Evolutionary conservation across 176 grass and related monocot genomes (phyloP).

Genomic region (Oryza meridionalis): DNA sequence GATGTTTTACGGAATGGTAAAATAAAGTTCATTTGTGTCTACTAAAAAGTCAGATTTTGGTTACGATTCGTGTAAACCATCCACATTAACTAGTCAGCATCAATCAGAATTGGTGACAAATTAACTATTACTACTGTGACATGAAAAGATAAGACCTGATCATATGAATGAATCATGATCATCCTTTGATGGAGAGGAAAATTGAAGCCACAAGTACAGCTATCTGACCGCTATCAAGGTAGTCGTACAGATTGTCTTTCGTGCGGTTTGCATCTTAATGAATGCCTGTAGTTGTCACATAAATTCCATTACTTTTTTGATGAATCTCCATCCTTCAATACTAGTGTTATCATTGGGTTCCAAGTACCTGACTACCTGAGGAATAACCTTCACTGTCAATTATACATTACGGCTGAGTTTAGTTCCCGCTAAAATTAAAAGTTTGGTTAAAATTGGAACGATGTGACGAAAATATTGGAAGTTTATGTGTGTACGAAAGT

Average conservation of each 20-base stretch:
- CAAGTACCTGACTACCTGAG: not conserved
- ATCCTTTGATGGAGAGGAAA: not conserved
- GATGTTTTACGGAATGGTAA: too few relatives aligned
- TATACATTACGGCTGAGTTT: not conserved
- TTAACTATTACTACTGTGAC: slow-evolving; percentile 35
- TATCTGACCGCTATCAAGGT: slow-evolving; percentile 30
- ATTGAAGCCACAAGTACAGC: slow-evolving; percentile 14
- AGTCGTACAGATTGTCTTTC: not conserved
- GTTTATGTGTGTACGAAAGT: too few relatives aligned
- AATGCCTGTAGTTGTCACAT: slow-evolving; percentile 18
- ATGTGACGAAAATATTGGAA: too few relatives aligned
- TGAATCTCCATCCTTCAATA: slow-evolving; percentile 6
- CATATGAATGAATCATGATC: not conserved
- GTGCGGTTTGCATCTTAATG: slow-evolving; percentile 6
- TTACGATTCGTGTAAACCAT: not conserved
- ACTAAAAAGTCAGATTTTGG: not conserved
- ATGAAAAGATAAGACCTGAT: slow-evolving; percentile 32
- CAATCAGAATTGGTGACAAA: slow-evolving; percentile 22
- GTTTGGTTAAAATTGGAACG: too few relatives aligned
- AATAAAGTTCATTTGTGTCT: too few relatives aligned
- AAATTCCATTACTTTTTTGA: not conserved
- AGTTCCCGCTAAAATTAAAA: too few relatives aligned
- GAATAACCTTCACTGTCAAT: not conserved
- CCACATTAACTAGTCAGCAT: slow-evolving; percentile 20
- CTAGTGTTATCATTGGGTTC: slow-evolving; percentile 11